Conservation (phyloP, 495 filamentous ascomycete genomes). For the Amphirosellinia nigrospora region DNA sequence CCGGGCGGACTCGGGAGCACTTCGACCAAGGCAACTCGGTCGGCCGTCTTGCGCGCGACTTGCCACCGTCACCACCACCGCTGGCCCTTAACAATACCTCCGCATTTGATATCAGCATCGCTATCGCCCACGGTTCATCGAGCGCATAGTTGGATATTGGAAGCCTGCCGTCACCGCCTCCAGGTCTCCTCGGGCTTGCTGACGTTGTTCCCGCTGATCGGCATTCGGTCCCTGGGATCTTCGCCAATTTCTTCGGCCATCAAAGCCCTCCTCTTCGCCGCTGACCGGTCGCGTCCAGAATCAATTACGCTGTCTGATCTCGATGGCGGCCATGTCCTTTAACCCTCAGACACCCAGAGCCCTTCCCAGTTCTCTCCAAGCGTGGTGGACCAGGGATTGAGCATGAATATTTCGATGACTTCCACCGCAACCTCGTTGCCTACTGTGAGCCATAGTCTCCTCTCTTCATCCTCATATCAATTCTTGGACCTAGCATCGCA, state of each 20-base stretch:
- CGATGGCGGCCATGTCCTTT: conserved; percentile 57
- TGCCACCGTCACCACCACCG: conserved; percentile 22
- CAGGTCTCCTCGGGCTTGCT: neutral
- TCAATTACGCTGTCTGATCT: conserved; percentile 28
- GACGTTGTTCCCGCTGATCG: conserved; percentile 15
- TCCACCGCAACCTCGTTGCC: conserved; percentile 53
- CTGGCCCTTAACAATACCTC: conserved; percentile 11
- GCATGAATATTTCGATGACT: conserved; percentile 52
- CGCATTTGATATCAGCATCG: neutral
- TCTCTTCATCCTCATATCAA: neutral
- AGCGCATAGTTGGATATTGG: conserved; percentile 1
- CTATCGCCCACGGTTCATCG: neutral
- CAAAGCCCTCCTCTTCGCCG: conserved; percentile 25
- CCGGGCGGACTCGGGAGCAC: conserved; percentile 24
- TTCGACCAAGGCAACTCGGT: conserved; percentile 27
- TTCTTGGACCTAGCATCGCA: neutral
- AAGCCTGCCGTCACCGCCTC: conserved; percentile 6
- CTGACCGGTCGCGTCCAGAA: conserved; percentile 19
- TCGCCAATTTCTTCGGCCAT: conserved; percentile 20
- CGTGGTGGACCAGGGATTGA: conserved; percentile 50
- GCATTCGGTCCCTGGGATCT: conserved; percentile 17
- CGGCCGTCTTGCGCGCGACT: conserved; percentile 26
- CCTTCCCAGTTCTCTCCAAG: conserved; percentile 59
- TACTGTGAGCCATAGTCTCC: conserved; percentile 39
- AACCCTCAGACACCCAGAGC: conserved; percentile 65